Base-by-base conservation (phyloP, 163 green algal species). In the Scenedesmus sp. region DNA sequence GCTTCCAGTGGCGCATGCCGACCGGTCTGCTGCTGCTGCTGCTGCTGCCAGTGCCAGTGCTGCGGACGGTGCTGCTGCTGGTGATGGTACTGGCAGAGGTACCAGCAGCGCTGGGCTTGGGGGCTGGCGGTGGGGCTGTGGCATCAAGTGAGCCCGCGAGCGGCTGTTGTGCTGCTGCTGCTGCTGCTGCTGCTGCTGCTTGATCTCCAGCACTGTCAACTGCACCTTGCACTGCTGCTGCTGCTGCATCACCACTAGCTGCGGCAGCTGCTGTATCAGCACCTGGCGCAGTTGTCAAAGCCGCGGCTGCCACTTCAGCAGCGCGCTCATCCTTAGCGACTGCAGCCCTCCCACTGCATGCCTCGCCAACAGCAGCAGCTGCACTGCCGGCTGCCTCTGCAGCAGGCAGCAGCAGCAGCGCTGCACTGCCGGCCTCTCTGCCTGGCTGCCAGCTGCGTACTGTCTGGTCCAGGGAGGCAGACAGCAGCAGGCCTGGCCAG, bases 401-500 rank as follows among this genome's bases (percentile, higher is more conserved):
- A 73, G 67, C 86, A 59, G 86, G 70, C 66, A 84, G 67, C 86
- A 83, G 67, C 67, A 84, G 52, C 67, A 57, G 16, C 18, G 23
- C 10, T 62, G 87, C 23, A 10, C 67, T 84, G 64, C 86, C 74
- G 23, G 66, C 73, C 26, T 91, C 23, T 13, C 56, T 77, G 73
- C 87, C 46, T 12, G 73, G 74, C 26, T 79, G 54, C 89, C 89
- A 92, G 5, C 64, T 70, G 23, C 89, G 73, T n/a, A 92, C 82
- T 23, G 89, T 66, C 23, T 92, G 89, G 82, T 92, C 89, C 0
- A 23, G 6, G 5, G 81, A 89, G 62, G 20, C 81, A 54, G 89
- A 92, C 66, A 92, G 52, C 66, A 92, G 83, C 66, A 88, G 34
- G 13, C 88, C 79, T 1, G 62, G 62, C 57, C 76, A 92, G 16